Conservation (phyloP, 768 basidiomycete species). For the Tricholoma flavovirens region DNA sequence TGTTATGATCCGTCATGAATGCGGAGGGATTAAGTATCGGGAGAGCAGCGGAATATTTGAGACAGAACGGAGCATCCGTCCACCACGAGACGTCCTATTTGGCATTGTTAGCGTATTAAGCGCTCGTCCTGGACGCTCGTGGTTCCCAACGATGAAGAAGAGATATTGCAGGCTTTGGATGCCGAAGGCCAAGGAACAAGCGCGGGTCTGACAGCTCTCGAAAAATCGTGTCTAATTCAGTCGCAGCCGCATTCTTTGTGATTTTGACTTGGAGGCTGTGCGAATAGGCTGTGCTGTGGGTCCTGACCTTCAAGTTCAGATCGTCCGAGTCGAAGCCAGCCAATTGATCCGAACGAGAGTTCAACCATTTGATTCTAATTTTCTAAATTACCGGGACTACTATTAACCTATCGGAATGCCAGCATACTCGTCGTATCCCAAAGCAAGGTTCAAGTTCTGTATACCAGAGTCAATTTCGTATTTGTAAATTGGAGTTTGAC, state of each 20-base stretch:
- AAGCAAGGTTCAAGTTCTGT: conserved; percentile 84
- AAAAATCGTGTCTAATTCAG: neutral
- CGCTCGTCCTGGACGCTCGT: conserved; percentile 3
- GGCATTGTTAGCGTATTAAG: conserved; percentile 13
- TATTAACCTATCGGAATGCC: conserved; percentile 51
- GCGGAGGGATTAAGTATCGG: neutral
- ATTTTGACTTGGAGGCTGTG: conserved; percentile 2
- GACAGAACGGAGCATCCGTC: conserved; percentile 12
- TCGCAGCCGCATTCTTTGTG: neutral
- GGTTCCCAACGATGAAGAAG: neutral
- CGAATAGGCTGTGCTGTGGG: neutral
- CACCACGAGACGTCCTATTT: conserved; percentile 8
- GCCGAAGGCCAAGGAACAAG: neutral
- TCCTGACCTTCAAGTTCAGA: neutral
- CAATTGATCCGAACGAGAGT: neutral
- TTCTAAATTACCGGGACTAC: neutral
- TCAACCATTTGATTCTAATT: neutral
- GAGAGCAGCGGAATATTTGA: conserved; percentile 7
- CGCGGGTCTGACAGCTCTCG: neutral
- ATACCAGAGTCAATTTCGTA: neutral
- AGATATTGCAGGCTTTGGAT: neutral
- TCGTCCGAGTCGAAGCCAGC: no score
- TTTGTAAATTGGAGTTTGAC: conserved; percentile 15
- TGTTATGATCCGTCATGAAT: conserved; percentile 9
- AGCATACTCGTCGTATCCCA: conserved; percentile 81